Evolutionary conservation across 805 yeast species (phyloP).

Genomic region (Wilhelminamyces savonicus): DNA sequence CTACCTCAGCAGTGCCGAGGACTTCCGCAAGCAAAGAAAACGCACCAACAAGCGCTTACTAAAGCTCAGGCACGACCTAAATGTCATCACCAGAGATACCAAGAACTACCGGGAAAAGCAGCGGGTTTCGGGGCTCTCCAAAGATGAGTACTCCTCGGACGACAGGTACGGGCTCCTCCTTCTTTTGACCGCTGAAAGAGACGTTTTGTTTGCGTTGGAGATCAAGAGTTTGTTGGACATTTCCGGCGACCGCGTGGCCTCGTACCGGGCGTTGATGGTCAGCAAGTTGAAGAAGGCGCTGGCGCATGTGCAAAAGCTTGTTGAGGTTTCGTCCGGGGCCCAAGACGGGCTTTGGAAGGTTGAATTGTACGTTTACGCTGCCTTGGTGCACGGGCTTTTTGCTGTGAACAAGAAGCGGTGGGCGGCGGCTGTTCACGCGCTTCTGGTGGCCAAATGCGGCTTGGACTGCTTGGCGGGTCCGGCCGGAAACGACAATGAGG

Average conservation of each 20-base stretch:
- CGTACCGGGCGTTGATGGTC: slow-evolving; percentile 40
- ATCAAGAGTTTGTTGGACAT: slow-evolving; percentile 49
- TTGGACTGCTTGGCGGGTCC: slow-evolving; percentile 55
- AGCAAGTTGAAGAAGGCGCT: slow-evolving; percentile 67
- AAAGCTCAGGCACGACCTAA: slow-evolving; percentile 58
- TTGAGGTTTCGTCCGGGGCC: slow-evolving; percentile 36
- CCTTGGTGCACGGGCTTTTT: slow-evolving; percentile 48
- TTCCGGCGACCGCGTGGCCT: slow-evolving; percentile 41
- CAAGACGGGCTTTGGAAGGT: slow-evolving; percentile 17
- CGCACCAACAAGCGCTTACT: slow-evolving; percentile 54
- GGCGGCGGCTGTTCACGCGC: slow-evolving; percentile 43
- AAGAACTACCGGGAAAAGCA: slow-evolving; percentile 49
- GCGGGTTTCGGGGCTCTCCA: slow-evolving; percentile 38
- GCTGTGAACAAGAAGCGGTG: slow-evolving; percentile 52
- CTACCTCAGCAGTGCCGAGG: slow-evolving; percentile 60
- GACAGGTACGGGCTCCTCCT: slow-evolving; percentile 49
- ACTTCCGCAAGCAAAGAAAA: slow-evolving; percentile 62
- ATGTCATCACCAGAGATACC: slow-evolving; percentile 61
- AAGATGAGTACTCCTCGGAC: slow-evolving; percentile 47
- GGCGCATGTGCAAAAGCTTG: slow-evolving; percentile 36
- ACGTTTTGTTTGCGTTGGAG: slow-evolving; percentile 63
- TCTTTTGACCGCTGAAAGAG: slow-evolving; percentile 73
- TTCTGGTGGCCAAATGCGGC: slow-evolving; percentile 56
- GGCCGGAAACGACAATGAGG: slow-evolving; percentile 9
- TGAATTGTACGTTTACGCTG: slow-evolving; percentile 31